A percentile compares a stretch with the other conserved stretches of the same genome.
Evolutionary conservation across 1,284 basidiomycete species (phyloP).

Genomic region (Boletus hoseneyae): DNA sequence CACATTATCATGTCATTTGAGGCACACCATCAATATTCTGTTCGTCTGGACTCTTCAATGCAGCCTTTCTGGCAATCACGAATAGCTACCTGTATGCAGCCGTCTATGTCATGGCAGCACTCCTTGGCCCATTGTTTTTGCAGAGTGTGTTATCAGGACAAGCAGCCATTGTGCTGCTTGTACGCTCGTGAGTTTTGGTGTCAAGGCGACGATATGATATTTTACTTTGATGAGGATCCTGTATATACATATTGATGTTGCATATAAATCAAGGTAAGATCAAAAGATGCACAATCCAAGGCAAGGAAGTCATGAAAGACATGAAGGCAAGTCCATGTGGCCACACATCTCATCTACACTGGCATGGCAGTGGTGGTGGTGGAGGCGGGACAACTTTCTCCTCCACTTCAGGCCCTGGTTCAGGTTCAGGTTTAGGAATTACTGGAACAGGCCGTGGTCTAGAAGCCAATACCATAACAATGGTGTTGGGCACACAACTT

Average conservation of each 20-base stretch:
- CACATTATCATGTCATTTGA: slow-evolving; percentile 1
- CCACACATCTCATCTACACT: no score
- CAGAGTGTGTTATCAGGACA: slow-evolving; percentile 61
- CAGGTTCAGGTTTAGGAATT: slow-evolving; percentile 36
- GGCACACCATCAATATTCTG: slow-evolving; percentile 45
- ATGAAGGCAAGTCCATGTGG: no score
- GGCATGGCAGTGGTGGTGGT: slow-evolving; percentile 3
- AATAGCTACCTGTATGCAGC: slow-evolving; percentile 69
- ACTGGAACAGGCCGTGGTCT: no score
- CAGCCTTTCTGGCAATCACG: slow-evolving; percentile 52
- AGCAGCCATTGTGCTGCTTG: slow-evolving; percentile 22
- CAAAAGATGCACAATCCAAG: no score
- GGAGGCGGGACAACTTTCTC: slow-evolving; percentile 12
- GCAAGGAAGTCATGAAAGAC: no score
- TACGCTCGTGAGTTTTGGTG: no score
- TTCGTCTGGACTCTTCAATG: slow-evolving; percentile 57
- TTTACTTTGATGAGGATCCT: no score
- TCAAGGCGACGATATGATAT: no score
- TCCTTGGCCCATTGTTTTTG: slow-evolving; percentile 64
- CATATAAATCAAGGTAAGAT: no score
- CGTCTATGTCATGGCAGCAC: slow-evolving; percentile 62
- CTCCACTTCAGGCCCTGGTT: slow-evolving; percentile 39
- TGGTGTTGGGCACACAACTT: no score
- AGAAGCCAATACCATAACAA: no score
- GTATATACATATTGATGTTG: no score